These are phyloP conservation scores for Apiotrichum gracile DNA, from an alignment of 1,284 basidiomycete species.

Conservation along the genomic window DNA sequence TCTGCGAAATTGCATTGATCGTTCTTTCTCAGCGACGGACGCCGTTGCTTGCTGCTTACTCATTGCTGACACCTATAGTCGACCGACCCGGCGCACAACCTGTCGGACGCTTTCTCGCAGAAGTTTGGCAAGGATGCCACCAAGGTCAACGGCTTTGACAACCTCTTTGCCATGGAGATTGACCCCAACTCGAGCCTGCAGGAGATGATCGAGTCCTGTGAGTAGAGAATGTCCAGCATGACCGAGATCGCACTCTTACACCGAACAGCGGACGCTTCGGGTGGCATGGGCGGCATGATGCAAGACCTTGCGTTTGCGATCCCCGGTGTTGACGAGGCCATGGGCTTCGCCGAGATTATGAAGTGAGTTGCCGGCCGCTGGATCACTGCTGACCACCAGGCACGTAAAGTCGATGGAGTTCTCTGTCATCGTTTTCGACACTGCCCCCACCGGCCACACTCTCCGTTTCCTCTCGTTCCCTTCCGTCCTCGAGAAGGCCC, in stretches of 20 bases:
- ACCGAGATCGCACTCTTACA: no score
- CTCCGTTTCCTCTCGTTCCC: conserved; percentile 98
- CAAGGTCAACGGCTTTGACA: conserved; percentile 96
- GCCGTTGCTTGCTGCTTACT: not conserved
- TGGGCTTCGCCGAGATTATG: conserved; percentile 99
- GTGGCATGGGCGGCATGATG: conserved; percentile 98
- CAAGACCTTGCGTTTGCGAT: conserved; percentile 99
- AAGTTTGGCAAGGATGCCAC: conserved; percentile 99
- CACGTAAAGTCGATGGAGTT: conserved; percentile 99
- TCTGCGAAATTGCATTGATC: no score
- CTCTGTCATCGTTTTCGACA: conserved; percentile 98
- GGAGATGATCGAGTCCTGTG: conserved; percentile 98
- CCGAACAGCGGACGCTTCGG: conserved; percentile 71
- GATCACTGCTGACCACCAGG: conserved; percentile 48
- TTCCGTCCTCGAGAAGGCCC: conserved; percentile 91
- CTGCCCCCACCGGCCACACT: conserved; percentile 96
- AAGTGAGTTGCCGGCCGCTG: conserved; percentile 57
- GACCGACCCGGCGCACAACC: conserved; percentile 97
- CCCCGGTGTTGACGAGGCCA: conserved; percentile 97
- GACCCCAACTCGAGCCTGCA: conserved; percentile 95
- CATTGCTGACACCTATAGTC: conserved; percentile 55
- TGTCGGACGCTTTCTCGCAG: conserved; percentile 97
- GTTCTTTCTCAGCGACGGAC: not conserved
- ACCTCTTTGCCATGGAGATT: conserved; percentile 98
- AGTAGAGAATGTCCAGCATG: conserved; percentile 26